Evolutionary conservation across 108 stramenopile species (phyloP).

Genomic region (Tribonema minus): DNA sequence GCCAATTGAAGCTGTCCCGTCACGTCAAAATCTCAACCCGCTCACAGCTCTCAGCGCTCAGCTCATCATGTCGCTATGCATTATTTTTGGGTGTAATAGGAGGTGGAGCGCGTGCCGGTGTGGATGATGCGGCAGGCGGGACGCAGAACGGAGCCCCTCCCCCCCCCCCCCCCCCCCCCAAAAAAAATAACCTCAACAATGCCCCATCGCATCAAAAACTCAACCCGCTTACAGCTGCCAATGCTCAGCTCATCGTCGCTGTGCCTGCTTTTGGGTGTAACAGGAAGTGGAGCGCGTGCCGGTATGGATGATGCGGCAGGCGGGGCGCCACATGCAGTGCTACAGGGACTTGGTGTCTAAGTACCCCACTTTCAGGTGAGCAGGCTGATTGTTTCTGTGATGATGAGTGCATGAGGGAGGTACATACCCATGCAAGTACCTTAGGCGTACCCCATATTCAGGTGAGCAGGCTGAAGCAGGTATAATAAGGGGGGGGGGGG

Average conservation of each 20-base stretch:
- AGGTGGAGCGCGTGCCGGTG: constrained; percentile 92
- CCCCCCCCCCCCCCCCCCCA: too few relatives aligned
- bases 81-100: constrained; percentile 33
- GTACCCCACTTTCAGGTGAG: constrained; percentile 92
- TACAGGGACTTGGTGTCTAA: constrained; percentile 82
- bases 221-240: neutral
- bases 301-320: constrained; percentile 99
- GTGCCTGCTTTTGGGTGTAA: neutral
- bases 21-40: too few relatives aligned
- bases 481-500: neutral
- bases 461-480: too few relatives aligned
- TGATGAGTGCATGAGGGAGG: too few relatives aligned
- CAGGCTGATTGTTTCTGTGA: too few relatives aligned
- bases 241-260: neutral
- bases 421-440: too few relatives aligned
- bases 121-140: constrained; percentile 99
- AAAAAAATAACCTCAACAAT: too few relatives aligned
- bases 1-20: too few relatives aligned
- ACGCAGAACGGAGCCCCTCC: too few relatives aligned
- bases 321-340: constrained; percentile 93
- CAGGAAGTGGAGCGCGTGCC: constrained; percentile 87
- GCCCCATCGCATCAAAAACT: too few relatives aligned
- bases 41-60: neutral
- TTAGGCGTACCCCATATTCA: too few relatives aligned
- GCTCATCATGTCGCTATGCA: neutral